A percentile compares a stretch with the other conserved stretches of the same genome.
Evolutionary conservation across 176 grass and related monocot genomes (phyloP).

Genomic region (Cenchrus fungigraminus): DNA sequence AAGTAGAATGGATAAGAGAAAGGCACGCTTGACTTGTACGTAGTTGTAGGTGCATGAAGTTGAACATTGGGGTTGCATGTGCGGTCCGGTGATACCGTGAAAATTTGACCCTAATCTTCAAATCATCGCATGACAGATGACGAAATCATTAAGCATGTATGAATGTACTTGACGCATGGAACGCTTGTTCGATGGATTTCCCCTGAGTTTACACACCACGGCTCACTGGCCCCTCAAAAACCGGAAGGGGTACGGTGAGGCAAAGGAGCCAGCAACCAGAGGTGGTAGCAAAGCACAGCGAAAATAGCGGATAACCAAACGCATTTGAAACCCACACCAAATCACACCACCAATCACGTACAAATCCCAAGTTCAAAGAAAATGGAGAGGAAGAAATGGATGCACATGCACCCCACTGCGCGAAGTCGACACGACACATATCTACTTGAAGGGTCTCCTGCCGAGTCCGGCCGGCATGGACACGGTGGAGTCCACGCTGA

Average conservation of each 20-base stretch:
- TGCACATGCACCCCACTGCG: neutral
- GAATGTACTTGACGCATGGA: neutral
- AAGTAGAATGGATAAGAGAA: too few species aligned
- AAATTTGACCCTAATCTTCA: too few species aligned
- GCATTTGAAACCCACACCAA: slow-evolving; percentile 34
- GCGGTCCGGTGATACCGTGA: too few species aligned
- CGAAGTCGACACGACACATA: neutral
- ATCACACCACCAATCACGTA: slow-evolving; percentile 42
- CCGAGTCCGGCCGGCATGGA: slow-evolving; percentile 76
- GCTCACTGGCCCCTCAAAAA: slow-evolving; percentile 8
- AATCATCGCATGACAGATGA: neutral
- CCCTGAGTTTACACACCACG: neutral
- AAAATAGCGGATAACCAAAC: neutral
- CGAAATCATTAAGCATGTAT: neutral
- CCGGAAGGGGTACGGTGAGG: too few species aligned
- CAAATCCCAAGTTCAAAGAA: neutral
- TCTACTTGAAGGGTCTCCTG: slow-evolving; percentile 67
- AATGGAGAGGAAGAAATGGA: neutral
- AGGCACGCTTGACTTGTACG: too few species aligned
- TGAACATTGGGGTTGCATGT: too few species aligned
- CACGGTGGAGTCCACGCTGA: slow-evolving; percentile 83
- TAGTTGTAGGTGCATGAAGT: too few species aligned
- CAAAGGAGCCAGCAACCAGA: neutral
- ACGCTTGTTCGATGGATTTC: neutral
- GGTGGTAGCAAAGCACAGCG: neutral